Percentiles rank a stretch among this genome's conserved stretches.
Evolutionary conservation across 441 rosid species (phyloP).

Genomic region (Populus tomentosa): DNA sequence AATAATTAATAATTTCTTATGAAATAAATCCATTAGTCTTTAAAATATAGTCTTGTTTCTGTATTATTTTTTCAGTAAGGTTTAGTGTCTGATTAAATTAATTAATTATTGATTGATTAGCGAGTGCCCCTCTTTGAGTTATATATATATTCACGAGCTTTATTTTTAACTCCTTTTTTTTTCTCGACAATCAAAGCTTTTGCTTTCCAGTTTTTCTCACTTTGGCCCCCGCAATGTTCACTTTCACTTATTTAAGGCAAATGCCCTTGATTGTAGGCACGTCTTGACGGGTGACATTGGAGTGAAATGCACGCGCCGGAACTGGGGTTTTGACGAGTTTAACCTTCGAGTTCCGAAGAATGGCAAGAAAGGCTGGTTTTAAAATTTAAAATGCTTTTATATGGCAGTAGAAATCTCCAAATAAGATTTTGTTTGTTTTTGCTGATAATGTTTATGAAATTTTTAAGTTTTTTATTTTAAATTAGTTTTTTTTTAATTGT

Average conservation of each 20-base stretch:
- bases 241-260: slow-evolving; percentile 4
- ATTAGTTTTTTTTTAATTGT: no score
- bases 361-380: background rate
- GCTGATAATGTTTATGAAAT: no score
- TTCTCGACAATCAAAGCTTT: slow-evolving; percentile 14
- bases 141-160: background rate
- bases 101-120: background rate
- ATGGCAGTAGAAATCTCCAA: background rate
- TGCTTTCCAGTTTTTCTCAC: slow-evolving; percentile 11
- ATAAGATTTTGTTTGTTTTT: background rate
- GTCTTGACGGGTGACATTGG: slow-evolving; percentile 2
- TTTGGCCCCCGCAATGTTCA: slow-evolving; percentile 21
- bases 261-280: slow-evolving; percentile 18
- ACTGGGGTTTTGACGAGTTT: slow-evolving; percentile 15
- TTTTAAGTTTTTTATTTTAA: no score
- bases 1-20: no score
- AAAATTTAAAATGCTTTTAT: background rate
- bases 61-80: background rate
- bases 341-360: background rate
- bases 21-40: no score
- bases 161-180: background rate
- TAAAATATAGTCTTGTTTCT: background rate
- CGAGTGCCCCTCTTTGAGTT: background rate
- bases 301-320: background rate
- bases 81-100: background rate